Conservation (phyloP, 768 basidiomycete genomes). For the Kwoniella sp. region DNA sequence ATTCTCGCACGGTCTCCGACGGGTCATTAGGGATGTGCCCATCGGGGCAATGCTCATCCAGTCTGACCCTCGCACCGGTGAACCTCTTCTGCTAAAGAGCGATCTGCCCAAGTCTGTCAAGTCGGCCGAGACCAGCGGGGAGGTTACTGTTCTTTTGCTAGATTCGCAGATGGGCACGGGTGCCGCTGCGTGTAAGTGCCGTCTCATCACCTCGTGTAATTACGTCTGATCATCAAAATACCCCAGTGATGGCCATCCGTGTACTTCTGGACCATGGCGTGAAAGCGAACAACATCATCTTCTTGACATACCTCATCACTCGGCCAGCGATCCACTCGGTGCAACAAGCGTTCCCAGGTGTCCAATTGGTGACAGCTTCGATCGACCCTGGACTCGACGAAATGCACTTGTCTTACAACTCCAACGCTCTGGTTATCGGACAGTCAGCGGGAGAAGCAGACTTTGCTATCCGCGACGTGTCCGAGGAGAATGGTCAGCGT, state of each 20-base stretch:
- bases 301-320: conserved; percentile 83
- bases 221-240: conserved; percentile 52
- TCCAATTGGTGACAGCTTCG: conserved; percentile 78
- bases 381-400: conserved; percentile 75
- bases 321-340: conserved; percentile 74
- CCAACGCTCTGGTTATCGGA: conserved; percentile 26
- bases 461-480: conserved; percentile 25
- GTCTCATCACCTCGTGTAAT: background rate
- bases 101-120: conserved; percentile 74
- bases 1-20: conserved; percentile 80
- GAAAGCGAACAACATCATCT: conserved; percentile 61
- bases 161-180: conserved; percentile 95
- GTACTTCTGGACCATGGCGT: conserved; percentile 90
- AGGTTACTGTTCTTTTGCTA: conserved; percentile 78
- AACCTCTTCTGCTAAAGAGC: conserved; percentile 78
- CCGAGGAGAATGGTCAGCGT: background rate
- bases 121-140: conserved; percentile 59
- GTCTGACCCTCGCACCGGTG: conserved; percentile 74
- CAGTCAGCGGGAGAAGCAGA: conserved; percentile 43
- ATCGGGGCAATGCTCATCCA: conserved; percentile 89
- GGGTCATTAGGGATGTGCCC: conserved; percentile 78
- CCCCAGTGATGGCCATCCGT: conserved; percentile 87
- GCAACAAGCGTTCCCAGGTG: conserved; percentile 72
- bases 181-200: conserved; percentile 55
- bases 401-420: conserved; percentile 36